Evolutionary conservation across 2,329 filamentous ascomycete genomes (phyloP), one percentile per base, ranked within the genome.

Genomic region (Fusarium sp.): DNA sequence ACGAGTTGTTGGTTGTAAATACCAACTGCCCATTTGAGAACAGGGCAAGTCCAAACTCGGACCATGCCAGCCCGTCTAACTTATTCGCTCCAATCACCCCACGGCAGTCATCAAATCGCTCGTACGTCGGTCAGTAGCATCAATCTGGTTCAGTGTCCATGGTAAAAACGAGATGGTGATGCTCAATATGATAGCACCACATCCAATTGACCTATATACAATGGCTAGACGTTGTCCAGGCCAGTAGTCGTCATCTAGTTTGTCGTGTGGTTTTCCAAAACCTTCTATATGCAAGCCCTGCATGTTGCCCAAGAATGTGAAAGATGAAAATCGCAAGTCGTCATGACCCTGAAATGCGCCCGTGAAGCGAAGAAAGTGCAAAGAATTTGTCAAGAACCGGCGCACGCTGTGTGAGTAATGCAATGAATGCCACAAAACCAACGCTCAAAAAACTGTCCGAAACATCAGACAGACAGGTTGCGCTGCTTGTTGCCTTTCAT

Each of bases 251-350:
- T 78, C 68, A 76, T 78, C 75, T 77, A 79, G 73, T 74, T 77
- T 76, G 73, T 78, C 67, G 68, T 78, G 72, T 75, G 70, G 76
- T 76, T 78, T 79, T 78, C 77, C 77, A 77, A 75, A 76, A 75
- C 79, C 74, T 78, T 79, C 79, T 81, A 81, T 81, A 81, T 81
- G 79, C 80, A 78, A 80, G 78, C 77, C 74, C 76, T 76, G 75
- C 75, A 77, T 72, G 65, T 77, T 76, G 63, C 78, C 74, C 66
- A 69, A 74, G 64, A 73, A 70, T 73, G 63, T 65, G 70, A 75
- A 70, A 74, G 63, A 79, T 70, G 68, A 76, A 73, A 76, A 78
- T 76, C 73, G 69, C 68, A 77, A 78, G 77, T 79, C 78, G 72
- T 80, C 78, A 77, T 79, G 74, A 80, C 75, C 77, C 76, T 78